A percentile compares a stretch with the other conserved stretches of the same genome.
phyloP scores from a whole-genome alignment of 2,329 filamentous ascomycete species.

The Trichoderma aggressivum region DNA sequence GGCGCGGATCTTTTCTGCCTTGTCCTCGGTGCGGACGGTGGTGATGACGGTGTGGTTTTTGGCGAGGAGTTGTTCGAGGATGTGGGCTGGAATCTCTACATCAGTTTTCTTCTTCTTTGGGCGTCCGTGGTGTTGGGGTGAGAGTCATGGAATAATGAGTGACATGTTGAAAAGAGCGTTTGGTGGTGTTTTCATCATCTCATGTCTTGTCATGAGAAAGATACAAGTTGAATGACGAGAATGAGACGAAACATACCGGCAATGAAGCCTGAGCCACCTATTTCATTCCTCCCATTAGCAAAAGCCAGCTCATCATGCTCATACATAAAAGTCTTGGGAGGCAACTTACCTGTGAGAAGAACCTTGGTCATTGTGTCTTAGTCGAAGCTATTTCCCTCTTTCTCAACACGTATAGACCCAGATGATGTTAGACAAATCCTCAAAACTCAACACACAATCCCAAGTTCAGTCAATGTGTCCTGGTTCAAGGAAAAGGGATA shows the following conservation, averaged over 20 bases:
- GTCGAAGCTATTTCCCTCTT: not conserved
- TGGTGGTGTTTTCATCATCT: not conserved
- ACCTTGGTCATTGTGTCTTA: slow-evolving; percentile 28
- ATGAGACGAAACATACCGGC: slow-evolving; percentile 27
- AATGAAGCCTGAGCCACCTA: slow-evolving; percentile 37
- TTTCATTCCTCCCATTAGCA: not conserved
- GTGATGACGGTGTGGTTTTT: slow-evolving; percentile 52
- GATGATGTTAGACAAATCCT: not conserved
- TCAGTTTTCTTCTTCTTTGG: not conserved
- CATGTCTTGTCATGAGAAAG: not conserved
- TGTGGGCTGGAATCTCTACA: slow-evolving; percentile 38
- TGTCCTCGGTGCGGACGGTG: slow-evolving; percentile 53
- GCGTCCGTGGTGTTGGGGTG: not conserved
- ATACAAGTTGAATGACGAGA: not conserved
- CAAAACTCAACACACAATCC: not conserved
- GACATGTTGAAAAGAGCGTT: not conserved
- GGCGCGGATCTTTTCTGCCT: slow-evolving; percentile 48
- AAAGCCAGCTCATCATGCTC: not conserved
- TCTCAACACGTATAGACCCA: not conserved
- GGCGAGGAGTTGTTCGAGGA: slow-evolving; percentile 52
- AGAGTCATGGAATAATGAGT: not conserved
- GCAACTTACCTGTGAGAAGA: slow-evolving; percentile 30
- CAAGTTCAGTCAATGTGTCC: not conserved
- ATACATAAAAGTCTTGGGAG: not conserved
- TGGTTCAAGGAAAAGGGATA: not conserved